Base-by-base conservation (phyloP, 176 grass and related monocot species). In the Avena eriantha region DNA sequence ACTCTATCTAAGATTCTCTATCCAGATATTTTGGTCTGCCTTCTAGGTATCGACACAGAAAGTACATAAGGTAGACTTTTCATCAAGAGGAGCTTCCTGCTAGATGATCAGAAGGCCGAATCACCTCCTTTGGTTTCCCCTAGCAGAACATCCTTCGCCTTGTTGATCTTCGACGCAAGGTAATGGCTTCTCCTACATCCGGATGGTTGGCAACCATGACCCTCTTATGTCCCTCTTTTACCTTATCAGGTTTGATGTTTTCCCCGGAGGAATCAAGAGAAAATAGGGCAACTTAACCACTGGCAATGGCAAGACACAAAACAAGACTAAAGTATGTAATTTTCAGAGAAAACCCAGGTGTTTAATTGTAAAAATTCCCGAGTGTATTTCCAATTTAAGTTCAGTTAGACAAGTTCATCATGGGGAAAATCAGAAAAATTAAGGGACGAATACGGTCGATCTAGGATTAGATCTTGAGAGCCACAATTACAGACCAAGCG, bases 171-270 rank as follows among this genome's bases (percentile, higher is more conserved):
- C 10, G 93, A 96, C 80, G 96, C 90, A 77, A 98, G 91, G 85
- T 98, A 94, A 92, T 98, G 82, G 77, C 92, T 98, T 49, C 96
- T 41, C 96, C 92, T 0, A 92, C 96, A 82, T 98, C 93, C 0
- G 92, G 96, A 91, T 98, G 96, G 81, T 98, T 98, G 7, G 93
- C 93, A 19, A 98, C 92, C 96, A 95, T 95, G 18, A 98, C 93
- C 86, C 90, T 95, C 79, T 90, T 98, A 63, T 96, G 92, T 1
- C 92, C 92, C 85, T 95, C 93, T 92, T 98, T 98, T 10, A 98
- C 86, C 90, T 98, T 98, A 71, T 98, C 96, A 80, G 86, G 84
- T 48, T 86, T 85, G 47, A 80, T 79, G 50, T 70, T 85, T 94
- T 98, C 96, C 4, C 36, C 6, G 36, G 36, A 39, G 36, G 36